phyloP scores from a whole-genome alignment of 78 protist species.

The Planoprotostelium fungivorum region DNA sequence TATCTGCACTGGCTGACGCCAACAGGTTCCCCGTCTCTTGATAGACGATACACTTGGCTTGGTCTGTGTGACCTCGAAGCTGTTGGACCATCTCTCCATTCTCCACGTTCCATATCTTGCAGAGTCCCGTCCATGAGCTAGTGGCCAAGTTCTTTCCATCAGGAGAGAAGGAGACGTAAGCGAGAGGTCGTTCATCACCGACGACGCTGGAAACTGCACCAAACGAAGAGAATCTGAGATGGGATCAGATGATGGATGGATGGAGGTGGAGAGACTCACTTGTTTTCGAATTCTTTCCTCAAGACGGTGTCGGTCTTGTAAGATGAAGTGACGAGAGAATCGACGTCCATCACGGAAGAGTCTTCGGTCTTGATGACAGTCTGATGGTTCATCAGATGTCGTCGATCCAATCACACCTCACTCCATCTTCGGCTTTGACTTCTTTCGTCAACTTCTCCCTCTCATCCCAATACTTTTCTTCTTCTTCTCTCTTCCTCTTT shows the following conservation, averaged over 20 bases:
- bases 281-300: background rate
- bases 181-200: slow-evolving; percentile 54
- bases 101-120: slow-evolving; percentile 23
- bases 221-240: background rate
- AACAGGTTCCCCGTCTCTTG: slow-evolving; percentile 4
- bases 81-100: background rate
- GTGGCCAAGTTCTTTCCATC: slow-evolving; percentile 22
- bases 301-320: background rate
- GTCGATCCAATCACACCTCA: no score
- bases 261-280: background rate
- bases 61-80: background rate
- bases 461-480: background rate
- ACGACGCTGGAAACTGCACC: slow-evolving; percentile 14
- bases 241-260: background rate
- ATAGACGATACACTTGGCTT: slow-evolving; percentile 14
- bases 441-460: background rate
- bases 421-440: background rate
- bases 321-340: background rate
- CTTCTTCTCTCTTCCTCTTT: background rate
- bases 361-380: background rate
- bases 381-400: background rate
- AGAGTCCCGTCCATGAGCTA: slow-evolving; percentile 49
- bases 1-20: slow-evolving; percentile 41
- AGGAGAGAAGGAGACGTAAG: slow-evolving; percentile 26
- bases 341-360: background rate